Evolutionary conservation across 139 green algal species (phyloP), one percentile per base, ranked within the genome.

Genomic region (Desmodesmus armatus): DNA sequence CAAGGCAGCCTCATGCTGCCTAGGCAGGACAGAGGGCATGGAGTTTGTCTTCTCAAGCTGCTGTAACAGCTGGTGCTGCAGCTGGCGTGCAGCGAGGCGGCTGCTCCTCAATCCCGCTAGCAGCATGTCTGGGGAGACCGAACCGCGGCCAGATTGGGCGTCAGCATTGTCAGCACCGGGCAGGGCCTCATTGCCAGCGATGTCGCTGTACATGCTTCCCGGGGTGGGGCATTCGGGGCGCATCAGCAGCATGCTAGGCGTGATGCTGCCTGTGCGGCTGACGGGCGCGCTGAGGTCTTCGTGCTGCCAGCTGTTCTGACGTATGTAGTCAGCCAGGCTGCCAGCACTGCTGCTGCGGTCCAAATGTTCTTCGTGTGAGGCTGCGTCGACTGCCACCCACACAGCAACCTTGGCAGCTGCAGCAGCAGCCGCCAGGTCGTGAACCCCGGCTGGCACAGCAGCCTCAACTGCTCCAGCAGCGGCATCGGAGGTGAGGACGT

Each of bases 51-150:
- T 72, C 3, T 82, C 76, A 5, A 82, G 39, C 3, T 82, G 76
- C 55, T 25, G 53, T 37, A 58, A 55, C 76, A 82, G 37, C 37
- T 82, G 76, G n/a, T 72, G 41, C 76, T 82, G 76, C 55, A 82
- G 76, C 3, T 82, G 76, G 23, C 40, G 60, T 19, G 76, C 76
- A 35, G 27, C 40, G 0, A 60, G n/a, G 55, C 76, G 53, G 55
- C 76, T 82, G 53, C 27, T 71, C 55, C 62, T 71, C 6, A 82
- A 25, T 2, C 76, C 76, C 39, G 76, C 76, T 5, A 82, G 53
- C 37, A 82, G 37, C 53, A 35, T 27, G n/a, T 82, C 76, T 73
- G 76, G 76, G 31, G 76, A 82, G 13, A 17, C 35, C 5, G 51
- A 17, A 43, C 19, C 47, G 35, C 29, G 29, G 2, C 15, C 35